Conservation (phyloP, 331 rosid species). For the Acacia pycnantha region DNA sequence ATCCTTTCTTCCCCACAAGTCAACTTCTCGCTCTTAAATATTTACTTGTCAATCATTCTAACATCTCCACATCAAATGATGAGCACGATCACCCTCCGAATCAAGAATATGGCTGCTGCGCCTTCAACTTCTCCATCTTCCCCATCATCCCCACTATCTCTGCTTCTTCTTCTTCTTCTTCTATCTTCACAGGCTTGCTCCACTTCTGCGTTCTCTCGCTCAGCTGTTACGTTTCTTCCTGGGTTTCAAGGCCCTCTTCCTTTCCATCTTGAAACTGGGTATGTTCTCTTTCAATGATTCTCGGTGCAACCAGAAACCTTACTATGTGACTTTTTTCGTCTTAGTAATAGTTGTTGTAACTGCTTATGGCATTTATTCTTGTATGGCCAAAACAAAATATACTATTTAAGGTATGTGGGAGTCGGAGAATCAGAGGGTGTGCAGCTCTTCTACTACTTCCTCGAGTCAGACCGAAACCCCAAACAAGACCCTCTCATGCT, state of each 20-base stretch:
- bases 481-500: slow-evolving; percentile 41
- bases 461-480: slow-evolving; percentile 38
- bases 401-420: slow-evolving; percentile 40
- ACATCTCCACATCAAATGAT: too few species aligned
- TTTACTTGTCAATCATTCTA: too few species aligned
- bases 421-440: slow-evolving; percentile 43
- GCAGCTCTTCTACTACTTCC: slow-evolving; percentile 49
- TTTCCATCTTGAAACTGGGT: slow-evolving; percentile 56
- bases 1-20: too few species aligned
- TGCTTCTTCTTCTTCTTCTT: slow-evolving; percentile 5
- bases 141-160: background rate
- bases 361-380: background rate
- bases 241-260: slow-evolving; percentile 50
- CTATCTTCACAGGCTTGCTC: background rate
- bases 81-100: too few species aligned
- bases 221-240: slow-evolving; percentile 35
- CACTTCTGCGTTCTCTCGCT: slow-evolving; percentile 1
- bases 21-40: too few species aligned
- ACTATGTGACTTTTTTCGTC: background rate
- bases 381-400: background rate
- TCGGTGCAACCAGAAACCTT: background rate
- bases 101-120: background rate
- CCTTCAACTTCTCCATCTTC: background rate
- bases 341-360: too few species aligned
- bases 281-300: background rate